Percentiles rank a stretch among this genome's conserved stretches.
These are phyloP conservation scores for Anisodus tanguticus DNA, from an alignment of 257 asterid genomes.

Conservation along the genomic window DNA sequence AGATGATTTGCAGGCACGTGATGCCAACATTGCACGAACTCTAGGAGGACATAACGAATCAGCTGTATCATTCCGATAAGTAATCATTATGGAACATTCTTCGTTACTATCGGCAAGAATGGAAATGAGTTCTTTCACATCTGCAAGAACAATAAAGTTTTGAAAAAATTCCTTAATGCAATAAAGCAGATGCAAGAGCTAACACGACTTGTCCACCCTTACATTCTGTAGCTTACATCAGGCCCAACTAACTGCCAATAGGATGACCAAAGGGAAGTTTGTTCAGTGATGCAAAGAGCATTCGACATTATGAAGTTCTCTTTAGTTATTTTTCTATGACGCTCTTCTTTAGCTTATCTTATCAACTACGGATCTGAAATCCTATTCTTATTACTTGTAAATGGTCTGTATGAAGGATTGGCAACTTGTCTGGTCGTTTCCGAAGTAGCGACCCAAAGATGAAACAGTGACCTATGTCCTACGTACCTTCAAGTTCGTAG, in stretches of 20 bases:
- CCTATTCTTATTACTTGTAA: too few species aligned
- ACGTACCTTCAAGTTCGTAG: background rate
- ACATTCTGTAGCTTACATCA: background rate
- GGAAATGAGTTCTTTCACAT: constrained; percentile 81
- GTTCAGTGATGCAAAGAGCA: constrained; percentile 7
- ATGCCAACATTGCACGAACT: constrained; percentile 91
- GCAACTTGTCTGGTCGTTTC: constrained; percentile 4
- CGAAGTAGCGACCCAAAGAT: constrained; percentile 14
- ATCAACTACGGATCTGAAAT: too few species aligned
- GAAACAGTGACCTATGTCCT: background rate
- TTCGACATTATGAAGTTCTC: constrained; percentile 9
- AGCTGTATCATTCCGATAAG: constrained; percentile 68
- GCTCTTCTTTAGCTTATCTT: background rate
- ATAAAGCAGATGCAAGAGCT: constrained; percentile 3
- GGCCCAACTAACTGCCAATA: background rate
- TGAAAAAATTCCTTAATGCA: background rate
- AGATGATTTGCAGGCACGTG: constrained; percentile 96
- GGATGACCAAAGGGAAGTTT: constrained; percentile 24
- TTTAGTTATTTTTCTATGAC: background rate
- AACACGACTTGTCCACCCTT: constrained; percentile 23
- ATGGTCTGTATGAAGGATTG: background rate
- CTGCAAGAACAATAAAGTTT: constrained; percentile 44
- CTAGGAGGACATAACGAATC: constrained; percentile 94
- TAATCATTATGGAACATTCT: constrained; percentile 73
- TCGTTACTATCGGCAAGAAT: constrained; percentile 80